Percentiles rank a stretch among this genome's conserved stretches.
Evolutionary conservation across 106 monocot species (phyloP).

Genomic region (Hemerocallis citrina): DNA sequence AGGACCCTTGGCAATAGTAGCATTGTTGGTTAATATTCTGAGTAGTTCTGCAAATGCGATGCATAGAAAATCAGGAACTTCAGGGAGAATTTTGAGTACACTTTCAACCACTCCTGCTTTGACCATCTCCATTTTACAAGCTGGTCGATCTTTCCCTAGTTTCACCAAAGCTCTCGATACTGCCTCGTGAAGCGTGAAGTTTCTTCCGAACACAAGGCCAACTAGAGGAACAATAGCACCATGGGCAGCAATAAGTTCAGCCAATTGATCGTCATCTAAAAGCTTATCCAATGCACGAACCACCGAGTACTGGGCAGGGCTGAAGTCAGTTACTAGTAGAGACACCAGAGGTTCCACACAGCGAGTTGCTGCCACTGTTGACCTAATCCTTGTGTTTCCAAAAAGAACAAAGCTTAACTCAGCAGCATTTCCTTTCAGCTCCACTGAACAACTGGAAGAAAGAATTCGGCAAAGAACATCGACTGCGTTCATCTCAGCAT

Average conservation of each 20-base stretch:
- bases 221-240: constrained; percentile 88
- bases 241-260: constrained; percentile 73
- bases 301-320: constrained; percentile 70
- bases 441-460: constrained; percentile 69
- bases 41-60: constrained; percentile 81
- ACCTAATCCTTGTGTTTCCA: constrained; percentile 77
- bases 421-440: constrained; percentile 93
- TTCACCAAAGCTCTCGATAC: constrained; percentile 83
- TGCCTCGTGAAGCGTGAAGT: constrained; percentile 75
- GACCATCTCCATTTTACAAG: constrained; percentile 94
- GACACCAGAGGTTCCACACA: constrained; percentile 93
- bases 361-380: constrained; percentile 71
- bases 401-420: constrained; percentile 93
- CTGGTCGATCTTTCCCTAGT: constrained; percentile 89
- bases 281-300: constrained; percentile 87
- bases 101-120: constrained; percentile 89
- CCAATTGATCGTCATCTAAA: constrained; percentile 91
- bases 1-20: constrained; percentile 77
- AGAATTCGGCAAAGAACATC: constrained; percentile 96
- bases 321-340: constrained; percentile 46
- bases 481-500: constrained; percentile 87
- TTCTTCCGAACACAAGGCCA: constrained; percentile 63
- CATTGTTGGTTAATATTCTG: constrained; percentile 94
- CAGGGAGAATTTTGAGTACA: constrained; percentile 64
- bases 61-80: constrained; percentile 90